Conservation (phyloP, 2,329 filamentous ascomycete species). For the Alternaria alternata region DNA sequence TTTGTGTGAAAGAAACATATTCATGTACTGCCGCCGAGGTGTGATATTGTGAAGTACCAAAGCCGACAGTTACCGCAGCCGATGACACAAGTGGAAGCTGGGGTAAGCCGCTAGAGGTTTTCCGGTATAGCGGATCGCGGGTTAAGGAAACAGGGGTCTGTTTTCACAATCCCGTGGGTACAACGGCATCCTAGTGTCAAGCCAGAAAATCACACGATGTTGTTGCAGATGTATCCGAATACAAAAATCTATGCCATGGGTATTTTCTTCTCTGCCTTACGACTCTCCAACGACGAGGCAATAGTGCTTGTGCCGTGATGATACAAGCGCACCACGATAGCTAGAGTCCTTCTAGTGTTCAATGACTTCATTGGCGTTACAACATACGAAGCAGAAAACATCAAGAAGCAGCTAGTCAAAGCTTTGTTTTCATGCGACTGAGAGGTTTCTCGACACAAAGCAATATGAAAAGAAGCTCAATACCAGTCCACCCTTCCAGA, state of each 20-base stretch:
- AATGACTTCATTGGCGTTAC: neutral
- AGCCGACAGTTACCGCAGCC: slow-evolving; percentile 28
- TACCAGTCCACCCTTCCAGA: neutral
- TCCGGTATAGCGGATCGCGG: slow-evolving; percentile 24
- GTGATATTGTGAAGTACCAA: slow-evolving; percentile 22
- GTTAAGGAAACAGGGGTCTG: slow-evolving; percentile 22
- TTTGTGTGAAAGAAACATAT: slow-evolving; percentile 32
- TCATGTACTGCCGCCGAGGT: slow-evolving; percentile 31
- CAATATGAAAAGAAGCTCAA: neutral
- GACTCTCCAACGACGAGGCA: neutral
- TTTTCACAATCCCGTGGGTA: neutral
- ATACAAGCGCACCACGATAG: neutral
- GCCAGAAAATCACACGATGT: neutral
- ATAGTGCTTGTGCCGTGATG: neutral
- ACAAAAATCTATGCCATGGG: neutral
- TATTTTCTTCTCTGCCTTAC: neutral
- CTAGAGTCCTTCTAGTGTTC: neutral
- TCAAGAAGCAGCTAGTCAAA: neutral
- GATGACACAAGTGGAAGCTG: slow-evolving; percentile 28
- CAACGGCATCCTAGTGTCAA: neutral
- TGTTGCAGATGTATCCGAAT: neutral
- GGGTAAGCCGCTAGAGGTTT: slow-evolving; percentile 20
- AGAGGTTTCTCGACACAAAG: neutral
- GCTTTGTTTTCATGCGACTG: neutral
- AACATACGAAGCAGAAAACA: neutral